Conservation (phyloP, 176 grass and related monocot genomes). For the Zea mays region Zm-B73-REFERENCE-NAM-5.0 NC_050099.1:199387501-199388000, state of each 20-base stretch:
- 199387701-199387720: slow-evolving; percentile 36
- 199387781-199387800: slow-evolving; percentile 4
- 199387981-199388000: not conserved
- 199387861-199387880: not conserved
- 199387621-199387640: slow-evolving; percentile 14
- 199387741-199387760: not conserved
- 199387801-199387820: slow-evolving; percentile 18
- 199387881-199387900: not conserved
- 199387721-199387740: slow-evolving; percentile 26
- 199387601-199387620: slow-evolving; percentile 43
- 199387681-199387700: slow-evolving; percentile 53
- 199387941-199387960: not conserved
- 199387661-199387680: slow-evolving; percentile 51
- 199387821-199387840: not conserved
- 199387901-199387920: not conserved
- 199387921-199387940: not conserved
- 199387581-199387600: slow-evolving; percentile 73
- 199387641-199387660: slow-evolving; percentile 3
- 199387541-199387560: slow-evolving; percentile 65
- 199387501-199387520: slow-evolving; percentile 82
- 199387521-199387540: slow-evolving; percentile 61
- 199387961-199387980: not conserved
- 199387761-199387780: slow-evolving; percentile 11
- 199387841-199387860: not conserved
- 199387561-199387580: slow-evolving; percentile 65